phyloP scores from a whole-genome alignment of 1,139 yeast genomes.

The Yamadazyma atmosphaerica region DNA sequence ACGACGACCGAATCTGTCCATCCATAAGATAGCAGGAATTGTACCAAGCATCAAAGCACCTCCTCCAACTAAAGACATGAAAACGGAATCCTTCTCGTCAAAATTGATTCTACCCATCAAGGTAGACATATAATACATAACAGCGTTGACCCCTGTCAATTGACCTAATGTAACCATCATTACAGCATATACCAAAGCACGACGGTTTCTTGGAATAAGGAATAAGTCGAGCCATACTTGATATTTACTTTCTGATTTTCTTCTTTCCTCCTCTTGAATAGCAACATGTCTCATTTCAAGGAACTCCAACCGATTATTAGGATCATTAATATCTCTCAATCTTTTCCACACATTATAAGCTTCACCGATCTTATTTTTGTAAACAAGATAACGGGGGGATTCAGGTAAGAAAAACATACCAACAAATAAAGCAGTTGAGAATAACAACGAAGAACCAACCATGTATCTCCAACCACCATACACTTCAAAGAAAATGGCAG shows the following conservation, averaged over 20 bases:
- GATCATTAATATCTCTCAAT: conserved; percentile 44
- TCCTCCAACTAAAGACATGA: conserved; percentile 63
- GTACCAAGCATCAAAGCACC: conserved; percentile 59
- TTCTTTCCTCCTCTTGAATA: conserved; percentile 26
- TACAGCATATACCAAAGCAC: conserved; percentile 56
- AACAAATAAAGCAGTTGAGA: conserved; percentile 48
- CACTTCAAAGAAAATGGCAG: conserved; percentile 58
- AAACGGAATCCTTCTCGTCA: conserved; percentile 41
- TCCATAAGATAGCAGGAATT: conserved; percentile 59
- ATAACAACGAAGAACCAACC: conserved; percentile 59
- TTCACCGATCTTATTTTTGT: conserved; percentile 50
- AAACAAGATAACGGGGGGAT: conserved; percentile 54
- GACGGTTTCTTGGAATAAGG: conserved; percentile 53
- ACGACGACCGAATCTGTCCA: conserved; percentile 61
- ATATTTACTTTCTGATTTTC: conserved; percentile 23
- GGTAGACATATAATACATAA: conserved; percentile 56
- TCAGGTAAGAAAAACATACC: conserved; percentile 52
- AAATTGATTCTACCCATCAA: conserved; percentile 51
- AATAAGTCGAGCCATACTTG: conserved; percentile 49
- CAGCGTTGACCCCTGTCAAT: conserved; percentile 57
- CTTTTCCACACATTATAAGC: conserved; percentile 57
- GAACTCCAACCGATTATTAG: conserved; percentile 47
- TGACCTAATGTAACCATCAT: conserved; percentile 60
- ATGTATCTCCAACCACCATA: conserved; percentile 58
- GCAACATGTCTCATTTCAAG: conserved; percentile 43